Evolutionary conservation across 768 basidiomycete genomes (phyloP).

Genomic region (Kondoa subrosea): DNA sequence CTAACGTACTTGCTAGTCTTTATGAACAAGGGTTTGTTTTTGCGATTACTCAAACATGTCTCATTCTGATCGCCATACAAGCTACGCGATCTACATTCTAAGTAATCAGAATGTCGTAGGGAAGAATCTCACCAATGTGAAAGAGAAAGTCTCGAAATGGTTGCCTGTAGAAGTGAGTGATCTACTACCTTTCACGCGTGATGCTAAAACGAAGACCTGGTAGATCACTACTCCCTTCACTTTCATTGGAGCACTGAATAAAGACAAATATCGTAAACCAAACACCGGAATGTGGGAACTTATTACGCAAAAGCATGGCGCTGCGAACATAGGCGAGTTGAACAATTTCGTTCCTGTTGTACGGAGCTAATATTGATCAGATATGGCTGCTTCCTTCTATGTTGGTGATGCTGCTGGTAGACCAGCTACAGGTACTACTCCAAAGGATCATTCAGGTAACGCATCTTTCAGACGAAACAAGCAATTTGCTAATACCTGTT

Average conservation of each 20-base stretch:
- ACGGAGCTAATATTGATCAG: background rate
- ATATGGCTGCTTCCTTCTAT: background rate
- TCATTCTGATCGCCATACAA: background rate
- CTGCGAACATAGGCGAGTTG: background rate
- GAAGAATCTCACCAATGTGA: background rate
- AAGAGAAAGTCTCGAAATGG: background rate
- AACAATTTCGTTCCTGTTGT: background rate
- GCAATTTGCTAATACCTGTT: background rate
- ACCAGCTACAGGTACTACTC: no score
- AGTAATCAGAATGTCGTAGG: background rate
- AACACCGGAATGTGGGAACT: background rate
- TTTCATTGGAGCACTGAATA: background rate
- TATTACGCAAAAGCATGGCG: background rate
- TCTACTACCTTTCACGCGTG: background rate
- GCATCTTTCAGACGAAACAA: no score
- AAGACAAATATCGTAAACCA: background rate
- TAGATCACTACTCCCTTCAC: background rate
- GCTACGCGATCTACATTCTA: background rate
- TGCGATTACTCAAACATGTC: background rate
- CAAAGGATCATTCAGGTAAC: background rate
- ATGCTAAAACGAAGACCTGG: background rate
- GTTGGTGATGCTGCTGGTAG: background rate
- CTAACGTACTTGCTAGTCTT: no score
- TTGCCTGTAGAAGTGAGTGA: background rate
- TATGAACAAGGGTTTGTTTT: no score